Evolutionary conservation across 257 asterid genomes (phyloP).

Genomic region (Phtheirospermum japonicum): DNA sequence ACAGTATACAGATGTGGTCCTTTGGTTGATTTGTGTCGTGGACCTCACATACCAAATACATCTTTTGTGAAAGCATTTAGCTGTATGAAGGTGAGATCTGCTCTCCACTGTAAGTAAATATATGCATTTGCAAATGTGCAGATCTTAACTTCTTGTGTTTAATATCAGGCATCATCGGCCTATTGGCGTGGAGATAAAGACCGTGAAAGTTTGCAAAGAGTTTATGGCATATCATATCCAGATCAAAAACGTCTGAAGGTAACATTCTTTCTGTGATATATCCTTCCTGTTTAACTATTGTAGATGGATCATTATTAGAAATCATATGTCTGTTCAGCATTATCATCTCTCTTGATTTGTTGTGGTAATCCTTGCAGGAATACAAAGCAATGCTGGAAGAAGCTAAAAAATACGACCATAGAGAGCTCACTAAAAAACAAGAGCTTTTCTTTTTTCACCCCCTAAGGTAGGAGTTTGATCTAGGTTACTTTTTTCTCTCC

Average conservation of each 20-base stretch:
- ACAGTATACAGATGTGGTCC: conserved; percentile 98
- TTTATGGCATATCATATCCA: conserved; percentile 91
- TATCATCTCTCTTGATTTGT: too few species aligned
- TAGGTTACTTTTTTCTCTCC: background rate
- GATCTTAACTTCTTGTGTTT: conserved; percentile 20
- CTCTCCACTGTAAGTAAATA: conserved; percentile 2
- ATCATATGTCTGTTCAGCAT: too few species aligned
- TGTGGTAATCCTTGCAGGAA: conserved; percentile 63
- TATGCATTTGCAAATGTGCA: conserved; percentile 13
- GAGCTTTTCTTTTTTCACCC: conserved; percentile 98
- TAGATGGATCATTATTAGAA: too few species aligned
- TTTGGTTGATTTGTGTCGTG: conserved; percentile 95
- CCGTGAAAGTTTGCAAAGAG: conserved; percentile 99
- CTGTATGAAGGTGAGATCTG: conserved; percentile 74
- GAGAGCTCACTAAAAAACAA: conserved; percentile 95
- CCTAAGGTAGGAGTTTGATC: conserved; percentile 57
- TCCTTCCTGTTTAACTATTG: background rate
- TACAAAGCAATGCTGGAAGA: conserved; percentile 82
- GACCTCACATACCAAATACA: conserved; percentile 96
- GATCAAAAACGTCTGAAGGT: conserved; percentile 95
- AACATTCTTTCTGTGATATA: conserved; percentile 21
- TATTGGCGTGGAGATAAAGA: conserved; percentile 97
- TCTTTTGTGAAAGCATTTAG: conserved; percentile 91
- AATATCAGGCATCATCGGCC: conserved; percentile 87
- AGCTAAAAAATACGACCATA: conserved; percentile 96